Base-by-base conservation (phyloP, 2,329 filamentous ascomycete species). In the Hansfordia pulvinata region DNA sequence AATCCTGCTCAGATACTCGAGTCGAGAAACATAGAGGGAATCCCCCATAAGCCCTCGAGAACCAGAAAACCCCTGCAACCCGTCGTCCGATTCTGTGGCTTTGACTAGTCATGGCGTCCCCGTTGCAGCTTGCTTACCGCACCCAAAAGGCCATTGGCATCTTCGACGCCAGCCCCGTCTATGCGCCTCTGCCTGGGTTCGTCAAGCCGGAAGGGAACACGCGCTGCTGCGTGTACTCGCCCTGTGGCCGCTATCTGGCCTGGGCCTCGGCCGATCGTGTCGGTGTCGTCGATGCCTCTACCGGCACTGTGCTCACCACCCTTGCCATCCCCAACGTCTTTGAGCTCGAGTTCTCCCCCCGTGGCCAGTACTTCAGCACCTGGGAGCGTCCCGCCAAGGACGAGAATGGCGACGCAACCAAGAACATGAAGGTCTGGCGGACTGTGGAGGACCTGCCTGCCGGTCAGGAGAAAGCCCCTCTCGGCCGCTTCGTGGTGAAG, bases 391-490 rank as follows among this genome's bases (percentile, higher is more conserved):
- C 85, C 7, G 68, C 71, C 39, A 96, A 96, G 62, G 88, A 96
- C 46, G 88, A 88, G 47, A 77, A 81, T 33, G 90, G 90, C 30
- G 84, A 94, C 53, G 85, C 90, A 23, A 77, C 74, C 41, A 94
- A 93, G 70, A 98, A 98, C 52, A 63, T 98, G 38, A 96, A 94
- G 66, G 77, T 98, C 42, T 98, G 90, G 90, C 75, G 76, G 49
- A 85, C 82, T 19, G 59, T 83, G 29, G 80, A 88, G 47, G 73
- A 80, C 7, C 52, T 64, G 9, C 58, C 71, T 24, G 68, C 68
- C 23, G 70, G 56, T 25, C 58, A 57, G 33, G 69, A 77, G 39
- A 79, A 82, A 55, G 64, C 76, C 43, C 75, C 86, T 17, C 67
- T 94, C 23, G 88, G 86, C 36, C 69, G 75, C 44, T 98, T 92